Evolutionary conservation across 371 early-diverging fungal genomes (phyloP).

Genomic region (Mortierella sp.): DNA sequence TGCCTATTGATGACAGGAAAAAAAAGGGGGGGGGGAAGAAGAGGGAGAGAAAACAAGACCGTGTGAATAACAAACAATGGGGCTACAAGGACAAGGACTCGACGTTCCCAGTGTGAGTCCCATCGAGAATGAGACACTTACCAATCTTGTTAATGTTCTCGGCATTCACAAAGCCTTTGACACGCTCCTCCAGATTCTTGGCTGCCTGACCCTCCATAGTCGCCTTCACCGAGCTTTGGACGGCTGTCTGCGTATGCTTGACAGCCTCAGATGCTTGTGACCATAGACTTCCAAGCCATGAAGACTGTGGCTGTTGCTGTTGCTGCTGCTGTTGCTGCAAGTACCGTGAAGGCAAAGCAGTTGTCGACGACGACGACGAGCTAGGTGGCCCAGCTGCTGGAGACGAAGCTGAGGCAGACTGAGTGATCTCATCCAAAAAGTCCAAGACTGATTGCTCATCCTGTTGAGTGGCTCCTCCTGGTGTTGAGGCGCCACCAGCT

Average conservation of each 20-base stretch:
- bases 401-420: constrained; percentile 37
- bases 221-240: constrained; percentile 56
- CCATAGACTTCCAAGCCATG: constrained; percentile 52
- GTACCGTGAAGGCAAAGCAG: constrained; percentile 35
- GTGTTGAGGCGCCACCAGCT: background rate
- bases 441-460: constrained; percentile 56
- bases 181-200: constrained; percentile 67
- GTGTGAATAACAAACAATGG: background rate
- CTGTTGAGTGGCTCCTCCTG: constrained; percentile 4
- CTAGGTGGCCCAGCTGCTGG: constrained; percentile 18
- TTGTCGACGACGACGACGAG: constrained; percentile 9
- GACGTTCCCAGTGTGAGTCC: background rate
- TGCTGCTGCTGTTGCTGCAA: constrained; percentile 42
- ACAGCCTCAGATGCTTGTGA: constrained; percentile 56
- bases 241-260: constrained; percentile 54
- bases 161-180: constrained; percentile 68
- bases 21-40: background rate
- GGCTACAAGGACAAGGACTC: background rate
- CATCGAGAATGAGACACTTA: constrained; percentile 17
- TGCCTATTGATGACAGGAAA: constrained; percentile 38
- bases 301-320: constrained; percentile 33
- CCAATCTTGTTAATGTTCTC: constrained; percentile 74
- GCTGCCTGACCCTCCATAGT: constrained; percentile 58
- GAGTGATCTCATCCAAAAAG: constrained; percentile 57
- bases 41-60: background rate